A percentile compares a stretch with the other conserved stretches of the same genome.
Evolutionary conservation across 352 stramenopile species (phyloP).

Genomic region (Phytophthora pinifolia): DNA sequence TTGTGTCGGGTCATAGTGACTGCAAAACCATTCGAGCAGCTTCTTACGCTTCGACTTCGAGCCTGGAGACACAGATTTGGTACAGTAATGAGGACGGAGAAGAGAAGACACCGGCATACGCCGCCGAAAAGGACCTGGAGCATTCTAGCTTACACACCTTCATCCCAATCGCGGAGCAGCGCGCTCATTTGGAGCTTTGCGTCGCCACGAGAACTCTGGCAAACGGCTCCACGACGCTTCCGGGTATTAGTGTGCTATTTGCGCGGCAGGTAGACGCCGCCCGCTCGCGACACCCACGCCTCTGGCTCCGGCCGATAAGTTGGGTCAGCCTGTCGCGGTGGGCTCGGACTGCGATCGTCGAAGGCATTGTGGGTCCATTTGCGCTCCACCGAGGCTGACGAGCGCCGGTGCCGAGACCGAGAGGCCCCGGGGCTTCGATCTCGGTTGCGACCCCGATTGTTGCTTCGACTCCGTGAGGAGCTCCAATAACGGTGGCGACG

Average conservation of each 20-base stretch:
- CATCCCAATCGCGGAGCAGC: slow-evolving; percentile 67
- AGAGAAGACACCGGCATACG: slow-evolving; percentile 2
- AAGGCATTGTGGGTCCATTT: slow-evolving; percentile 79
- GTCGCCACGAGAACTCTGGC: no score
- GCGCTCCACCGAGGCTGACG: slow-evolving; percentile 32
- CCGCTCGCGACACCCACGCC: slow-evolving; percentile 72
- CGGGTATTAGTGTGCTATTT: slow-evolving; percentile 27
- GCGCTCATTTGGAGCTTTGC: slow-evolving; percentile 27
- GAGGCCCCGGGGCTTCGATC: slow-evolving; percentile 28
- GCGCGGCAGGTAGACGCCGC: slow-evolving; percentile 74
- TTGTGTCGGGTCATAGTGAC: slow-evolving; percentile 24
- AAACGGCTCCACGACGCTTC: slow-evolving; percentile 14
- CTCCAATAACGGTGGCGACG: slow-evolving; percentile 9
- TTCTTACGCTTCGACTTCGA: slow-evolving; percentile 54
- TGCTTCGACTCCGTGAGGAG: slow-evolving; percentile 20
- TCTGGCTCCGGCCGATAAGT: slow-evolving; percentile 71
- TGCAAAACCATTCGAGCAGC: slow-evolving; percentile 54
- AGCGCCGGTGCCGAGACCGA: slow-evolving; percentile 17
- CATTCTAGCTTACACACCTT: slow-evolving; percentile 37
- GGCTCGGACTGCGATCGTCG: slow-evolving; percentile 73
- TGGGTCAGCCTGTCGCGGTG: slow-evolving; percentile 53
- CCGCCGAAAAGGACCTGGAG: slow-evolving; percentile 2
- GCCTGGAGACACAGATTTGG: slow-evolving; percentile 23
- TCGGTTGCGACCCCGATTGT: slow-evolving; percentile 23
- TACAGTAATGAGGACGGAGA: neutral